phyloP scores from a whole-genome alignment of 768 basidiomycete genomes.

The Boletus rufocinnamomeus region DNA sequence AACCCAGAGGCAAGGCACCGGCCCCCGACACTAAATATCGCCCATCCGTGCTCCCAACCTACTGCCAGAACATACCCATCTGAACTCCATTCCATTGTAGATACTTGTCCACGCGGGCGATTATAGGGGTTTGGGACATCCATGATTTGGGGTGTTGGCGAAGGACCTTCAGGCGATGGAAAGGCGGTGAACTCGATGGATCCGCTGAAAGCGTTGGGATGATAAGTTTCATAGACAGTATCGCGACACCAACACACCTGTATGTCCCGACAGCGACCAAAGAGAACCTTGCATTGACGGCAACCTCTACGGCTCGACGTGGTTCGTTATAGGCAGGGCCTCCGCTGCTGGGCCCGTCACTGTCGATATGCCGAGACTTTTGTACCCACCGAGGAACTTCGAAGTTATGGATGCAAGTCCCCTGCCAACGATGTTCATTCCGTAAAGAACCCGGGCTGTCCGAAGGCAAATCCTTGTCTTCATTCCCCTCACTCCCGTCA shows the following conservation, averaged over 20 bases:
- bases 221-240: background rate
- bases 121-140: constrained; percentile 63
- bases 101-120: constrained; percentile 61
- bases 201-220: constrained; percentile 46
- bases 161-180: constrained; percentile 59
- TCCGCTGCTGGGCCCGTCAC: constrained; percentile 38
- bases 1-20: constrained; percentile 81
- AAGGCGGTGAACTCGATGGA: constrained; percentile 66
- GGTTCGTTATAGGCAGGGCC: constrained; percentile 59
- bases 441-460: constrained; percentile 11
- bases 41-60: constrained; percentile 91
- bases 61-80: constrained; percentile 96
- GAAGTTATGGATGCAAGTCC: constrained; percentile 79
- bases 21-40: constrained; percentile 86
- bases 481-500: constrained; percentile 6
- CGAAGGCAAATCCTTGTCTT: constrained; percentile 5
- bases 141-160: constrained; percentile 61
- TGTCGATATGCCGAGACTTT: constrained; percentile 64
- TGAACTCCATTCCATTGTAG: constrained; percentile 84
- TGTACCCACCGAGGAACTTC: constrained; percentile 77
- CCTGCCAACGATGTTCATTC: constrained; percentile 54
- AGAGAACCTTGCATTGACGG: constrained; percentile 80
- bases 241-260: constrained; percentile 43
- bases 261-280: constrained; percentile 77
- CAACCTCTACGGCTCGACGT: constrained; percentile 60